Conservation (phyloP, 192 early-diverging fungal genomes). For the Mortierella alpina region DNA sequence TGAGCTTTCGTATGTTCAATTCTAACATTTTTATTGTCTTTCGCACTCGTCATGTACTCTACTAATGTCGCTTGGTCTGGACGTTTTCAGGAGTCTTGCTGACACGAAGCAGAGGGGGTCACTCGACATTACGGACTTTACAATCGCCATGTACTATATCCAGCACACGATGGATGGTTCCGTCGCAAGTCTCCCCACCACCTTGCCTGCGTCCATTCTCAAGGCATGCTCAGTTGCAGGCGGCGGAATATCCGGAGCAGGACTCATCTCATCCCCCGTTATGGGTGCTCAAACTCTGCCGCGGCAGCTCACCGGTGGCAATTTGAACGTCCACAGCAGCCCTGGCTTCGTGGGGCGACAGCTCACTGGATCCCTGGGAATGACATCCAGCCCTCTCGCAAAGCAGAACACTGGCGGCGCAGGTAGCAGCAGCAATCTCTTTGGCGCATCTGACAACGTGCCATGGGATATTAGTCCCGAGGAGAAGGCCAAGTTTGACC, state of each 20-base stretch:
- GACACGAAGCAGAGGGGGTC: slow-evolving; percentile 79
- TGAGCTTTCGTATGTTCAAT: background rate
- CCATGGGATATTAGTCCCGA: slow-evolving; percentile 82
- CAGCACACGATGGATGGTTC: slow-evolving; percentile 82
- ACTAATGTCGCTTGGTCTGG: background rate
- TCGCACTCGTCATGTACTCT: background rate
- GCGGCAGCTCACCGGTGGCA: slow-evolving; percentile 48
- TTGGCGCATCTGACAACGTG: slow-evolving; percentile 23
- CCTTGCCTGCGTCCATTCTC: slow-evolving; percentile 74
- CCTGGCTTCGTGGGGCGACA: slow-evolving; percentile 15
- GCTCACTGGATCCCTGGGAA: slow-evolving; percentile 34
- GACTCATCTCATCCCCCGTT: slow-evolving; percentile 27
- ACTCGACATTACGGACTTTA: slow-evolving; percentile 85
- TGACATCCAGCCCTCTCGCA: slow-evolving; percentile 34
- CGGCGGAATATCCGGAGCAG: slow-evolving; percentile 7
- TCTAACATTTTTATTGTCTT: background rate
- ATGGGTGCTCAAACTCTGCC: slow-evolving; percentile 29
- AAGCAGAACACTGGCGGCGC: slow-evolving; percentile 48
- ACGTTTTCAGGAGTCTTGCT: slow-evolving; percentile 70
- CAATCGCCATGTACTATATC: slow-evolving; percentile 92
- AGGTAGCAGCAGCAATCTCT: background rate
- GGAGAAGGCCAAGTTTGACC: slow-evolving; percentile 79
- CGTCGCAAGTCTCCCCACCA: slow-evolving; percentile 72
- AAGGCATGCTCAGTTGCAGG: slow-evolving; percentile 52
- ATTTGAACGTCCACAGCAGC: slow-evolving; percentile 40